A percentile compares a stretch with the other conserved stretches of the same genome.
These are phyloP conservation scores for Beauveria pseudobassiana DNA, from an alignment of 2,329 filamentous ascomycete species.

Conservation along the genomic window DNA sequence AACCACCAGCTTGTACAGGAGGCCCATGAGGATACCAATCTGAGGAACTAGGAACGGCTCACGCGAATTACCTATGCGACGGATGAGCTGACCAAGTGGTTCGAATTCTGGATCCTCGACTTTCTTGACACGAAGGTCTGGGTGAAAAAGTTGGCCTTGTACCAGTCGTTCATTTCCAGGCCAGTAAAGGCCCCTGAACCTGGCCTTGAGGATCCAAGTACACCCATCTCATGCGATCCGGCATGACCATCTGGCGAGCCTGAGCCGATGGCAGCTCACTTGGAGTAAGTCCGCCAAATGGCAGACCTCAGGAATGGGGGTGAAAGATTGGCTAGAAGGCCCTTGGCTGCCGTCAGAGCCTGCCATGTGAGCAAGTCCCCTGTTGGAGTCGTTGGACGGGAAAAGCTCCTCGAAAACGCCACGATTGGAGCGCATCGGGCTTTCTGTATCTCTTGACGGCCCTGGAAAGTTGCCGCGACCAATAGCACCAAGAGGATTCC, in stretches of 20 bases:
- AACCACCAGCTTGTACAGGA: conserved; percentile 44
- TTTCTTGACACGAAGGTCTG: conserved; percentile 90
- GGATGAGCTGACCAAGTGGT: conserved; percentile 86
- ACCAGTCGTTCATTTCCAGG: conserved; percentile 99
- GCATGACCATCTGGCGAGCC: conserved; percentile 94
- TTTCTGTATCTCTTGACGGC: conserved; percentile 49
- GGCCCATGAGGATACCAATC: conserved; percentile 88
- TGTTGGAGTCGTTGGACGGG: conserved; percentile 24
- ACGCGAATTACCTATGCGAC: conserved; percentile 91
- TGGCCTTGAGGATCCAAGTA: conserved; percentile 92
- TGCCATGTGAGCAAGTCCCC: conserved; percentile 24
- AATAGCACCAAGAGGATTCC: conserved; percentile 58
- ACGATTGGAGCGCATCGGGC: conserved; percentile 48
- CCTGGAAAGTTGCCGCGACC: conserved; percentile 52
- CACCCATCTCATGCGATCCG: conserved; percentile 96
- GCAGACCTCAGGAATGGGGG: conserved; percentile 25
- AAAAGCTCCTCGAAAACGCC: conserved; percentile 51
- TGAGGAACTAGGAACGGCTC: conserved; percentile 97
- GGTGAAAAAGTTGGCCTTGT: conserved; percentile 98
- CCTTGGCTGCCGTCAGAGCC: conserved; percentile 4
- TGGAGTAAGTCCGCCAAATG: conserved; percentile 28
- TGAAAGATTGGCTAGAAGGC: conserved; percentile 24
- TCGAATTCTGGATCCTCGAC: conserved; percentile 91
- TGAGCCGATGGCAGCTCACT: conserved; percentile 55
- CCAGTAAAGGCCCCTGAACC: conserved; percentile 90